These are phyloP conservation scores for Debaryomyces castellii DNA, from an alignment of 805 yeast species.

Conservation along the genomic window DNA sequence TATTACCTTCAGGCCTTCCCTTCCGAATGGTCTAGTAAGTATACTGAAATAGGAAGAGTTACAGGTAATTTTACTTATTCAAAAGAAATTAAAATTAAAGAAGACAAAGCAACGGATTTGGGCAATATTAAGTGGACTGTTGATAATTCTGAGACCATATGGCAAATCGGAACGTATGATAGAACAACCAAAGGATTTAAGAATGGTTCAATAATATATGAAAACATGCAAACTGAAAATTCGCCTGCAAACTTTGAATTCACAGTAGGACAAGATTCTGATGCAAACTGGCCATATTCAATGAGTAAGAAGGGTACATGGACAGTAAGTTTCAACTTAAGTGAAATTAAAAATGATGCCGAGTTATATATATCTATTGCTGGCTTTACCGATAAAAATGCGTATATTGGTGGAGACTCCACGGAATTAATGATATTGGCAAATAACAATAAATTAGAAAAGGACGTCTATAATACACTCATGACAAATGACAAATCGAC, in stretches of 20 bases:
- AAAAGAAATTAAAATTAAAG: not conserved
- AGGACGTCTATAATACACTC: too few species aligned
- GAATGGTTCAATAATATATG: slow-evolving; percentile 5
- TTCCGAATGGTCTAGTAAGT: slow-evolving; percentile 8
- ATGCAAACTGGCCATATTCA: slow-evolving; percentile 7
- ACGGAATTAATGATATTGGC: too few species aligned
- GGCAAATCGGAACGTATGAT: slow-evolving; percentile 12
- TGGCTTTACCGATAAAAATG: too few species aligned
- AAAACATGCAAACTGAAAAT: slow-evolving; percentile 8
- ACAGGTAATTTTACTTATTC: slow-evolving; percentile 4
- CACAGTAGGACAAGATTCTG: slow-evolving; percentile 6
- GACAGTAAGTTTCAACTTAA: too few species aligned
- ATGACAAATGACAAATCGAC: too few species aligned
- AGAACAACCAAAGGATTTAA: slow-evolving; percentile 10
- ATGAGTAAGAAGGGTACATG: slow-evolving; percentile 7
- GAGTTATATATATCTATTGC: too few species aligned
- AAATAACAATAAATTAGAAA: too few species aligned
- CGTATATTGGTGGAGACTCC: too few species aligned
- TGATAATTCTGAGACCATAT: slow-evolving; percentile 5
- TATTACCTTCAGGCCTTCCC: slow-evolving; percentile 8
- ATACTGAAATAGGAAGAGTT: slow-evolving; percentile 7
- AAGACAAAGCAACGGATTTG: not conserved
- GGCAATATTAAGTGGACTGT: slow-evolving; percentile 6
- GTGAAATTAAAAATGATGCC: too few species aligned
- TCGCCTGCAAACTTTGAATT: slow-evolving; percentile 9